Evolutionary conservation across 306 rosid genomes (phyloP).

Genomic region (Rubus parviflorus): DNA sequence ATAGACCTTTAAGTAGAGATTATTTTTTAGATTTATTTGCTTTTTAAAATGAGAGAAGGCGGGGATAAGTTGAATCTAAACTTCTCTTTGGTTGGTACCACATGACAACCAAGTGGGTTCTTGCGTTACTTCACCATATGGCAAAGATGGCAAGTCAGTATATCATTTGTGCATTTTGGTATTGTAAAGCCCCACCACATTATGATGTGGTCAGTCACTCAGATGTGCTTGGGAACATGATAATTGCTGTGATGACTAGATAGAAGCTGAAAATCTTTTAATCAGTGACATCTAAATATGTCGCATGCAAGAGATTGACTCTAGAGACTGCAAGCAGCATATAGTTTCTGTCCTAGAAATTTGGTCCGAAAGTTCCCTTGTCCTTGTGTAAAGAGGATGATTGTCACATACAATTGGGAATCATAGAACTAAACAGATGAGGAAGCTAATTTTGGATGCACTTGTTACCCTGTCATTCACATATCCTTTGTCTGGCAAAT

Average conservation of each 20-base stretch:
- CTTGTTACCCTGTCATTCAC: not conserved
- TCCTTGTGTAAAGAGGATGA: not conserved
- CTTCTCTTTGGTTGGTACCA: not conserved
- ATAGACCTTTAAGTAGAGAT: not conserved
- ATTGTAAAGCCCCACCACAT: not conserved
- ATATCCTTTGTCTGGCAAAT: not conserved
- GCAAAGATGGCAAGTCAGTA: not conserved
- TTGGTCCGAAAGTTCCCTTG: not conserved
- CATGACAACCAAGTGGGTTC: not conserved
- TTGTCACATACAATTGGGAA: not conserved
- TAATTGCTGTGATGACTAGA: not conserved
- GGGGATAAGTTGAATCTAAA: not conserved
- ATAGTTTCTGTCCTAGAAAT: not conserved
- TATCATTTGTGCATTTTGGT: not conserved
- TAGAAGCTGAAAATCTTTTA: slow-evolving; percentile 9
- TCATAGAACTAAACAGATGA: not conserved
- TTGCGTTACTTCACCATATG: slow-evolving; percentile 5
- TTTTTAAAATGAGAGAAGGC: not conserved
- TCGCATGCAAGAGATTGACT: slow-evolving; percentile 9
- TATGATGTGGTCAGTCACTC: not conserved
- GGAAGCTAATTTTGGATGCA: not conserved
- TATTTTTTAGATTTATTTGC: slow-evolving; percentile 2
- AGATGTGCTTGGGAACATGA: not conserved
- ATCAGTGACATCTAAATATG: not conserved
- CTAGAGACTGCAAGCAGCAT: slow-evolving; percentile 11